A percentile compares a stretch with the other conserved stretches of the same genome.
phyloP scores from a whole-genome alignment of 352 stramenopile species.

The Pythium monospermum region DNA sequence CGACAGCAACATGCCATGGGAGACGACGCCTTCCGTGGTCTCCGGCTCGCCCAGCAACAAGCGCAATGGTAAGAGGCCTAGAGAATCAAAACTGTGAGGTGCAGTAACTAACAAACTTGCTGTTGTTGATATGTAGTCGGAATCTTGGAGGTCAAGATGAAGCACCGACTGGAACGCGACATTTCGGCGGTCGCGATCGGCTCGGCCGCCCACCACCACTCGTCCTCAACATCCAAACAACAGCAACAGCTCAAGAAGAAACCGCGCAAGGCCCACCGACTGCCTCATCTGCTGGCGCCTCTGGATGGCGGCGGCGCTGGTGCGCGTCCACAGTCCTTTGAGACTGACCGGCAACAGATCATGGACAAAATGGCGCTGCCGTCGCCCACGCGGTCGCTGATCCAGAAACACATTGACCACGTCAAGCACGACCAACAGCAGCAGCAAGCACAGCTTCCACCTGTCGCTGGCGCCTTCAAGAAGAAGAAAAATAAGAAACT shows the following conservation, averaged over 20 bases:
- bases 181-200: conserved; percentile 44
- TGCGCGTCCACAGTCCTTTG: conserved; percentile 33
- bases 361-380: conserved; percentile 52
- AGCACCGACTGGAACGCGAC: conserved; percentile 49
- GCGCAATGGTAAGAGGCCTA: conserved; percentile 54
- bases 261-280: conserved; percentile 27
- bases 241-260: conserved; percentile 29
- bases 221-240: background rate
- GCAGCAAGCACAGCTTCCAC: conserved; percentile 31
- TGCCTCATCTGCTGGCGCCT: conserved; percentile 29
- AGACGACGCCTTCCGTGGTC: conserved; percentile 18
- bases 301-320: conserved; percentile 11
- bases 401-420: conserved; percentile 48
- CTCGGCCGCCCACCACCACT: conserved; percentile 13
- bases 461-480: conserved; percentile 53
- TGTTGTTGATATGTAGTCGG: conserved; percentile 24
- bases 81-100: too few species aligned
- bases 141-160: conserved; percentile 67
- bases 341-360: conserved; percentile 34
- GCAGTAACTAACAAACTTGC: background rate
- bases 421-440: conserved; percentile 35
- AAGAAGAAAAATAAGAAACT: conserved; percentile 22
- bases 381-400: conserved; percentile 50
- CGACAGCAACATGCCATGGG: conserved; percentile 34
- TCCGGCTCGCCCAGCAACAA: conserved; percentile 31